Percentiles rank a stretch among this genome's conserved stretches.
Conservation (phyloP, 441 rosid genomes). For the Arabidopsis hybrid region DNA sequence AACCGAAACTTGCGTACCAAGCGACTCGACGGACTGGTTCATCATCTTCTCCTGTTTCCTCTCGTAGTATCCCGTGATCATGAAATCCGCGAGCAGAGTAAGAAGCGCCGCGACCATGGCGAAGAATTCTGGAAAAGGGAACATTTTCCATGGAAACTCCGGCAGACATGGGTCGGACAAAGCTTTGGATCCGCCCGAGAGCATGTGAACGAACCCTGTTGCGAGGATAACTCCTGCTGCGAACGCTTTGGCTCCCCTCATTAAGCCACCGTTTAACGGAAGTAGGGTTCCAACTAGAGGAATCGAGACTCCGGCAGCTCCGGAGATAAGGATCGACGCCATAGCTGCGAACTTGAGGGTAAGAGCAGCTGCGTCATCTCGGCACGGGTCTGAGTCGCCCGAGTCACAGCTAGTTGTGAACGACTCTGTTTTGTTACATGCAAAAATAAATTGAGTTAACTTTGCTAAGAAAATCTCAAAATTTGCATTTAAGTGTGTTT, state of each 20-base stretch:
- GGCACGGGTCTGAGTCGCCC: conserved; percentile 57
- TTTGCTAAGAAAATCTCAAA: neutral
- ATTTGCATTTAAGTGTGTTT: neutral
- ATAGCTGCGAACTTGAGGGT: conserved; percentile 73
- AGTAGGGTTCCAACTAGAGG: conserved; percentile 75
- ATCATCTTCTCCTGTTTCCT: conserved; percentile 63
- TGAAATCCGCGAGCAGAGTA: conserved; percentile 81
- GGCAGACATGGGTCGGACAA: conserved; percentile 75
- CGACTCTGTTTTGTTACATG: conserved; percentile 46
- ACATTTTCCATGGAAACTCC: conserved; percentile 74
- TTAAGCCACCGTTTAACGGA: conserved; percentile 61
- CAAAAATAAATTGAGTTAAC: neutral
- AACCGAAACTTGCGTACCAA: conserved; percentile 44
- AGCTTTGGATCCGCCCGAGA: conserved; percentile 66
- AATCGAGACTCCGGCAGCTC: conserved; percentile 66
- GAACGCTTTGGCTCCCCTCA: conserved; percentile 84
- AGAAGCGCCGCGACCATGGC: conserved; percentile 81
- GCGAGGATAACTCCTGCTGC: conserved; percentile 96
- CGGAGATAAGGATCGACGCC: conserved; percentile 72
- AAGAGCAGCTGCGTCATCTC: conserved; percentile 63
- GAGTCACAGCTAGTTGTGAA: conserved; percentile 49
- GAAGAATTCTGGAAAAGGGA: conserved; percentile 84
- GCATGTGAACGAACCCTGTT: conserved; percentile 94
- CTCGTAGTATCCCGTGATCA: conserved; percentile 88
- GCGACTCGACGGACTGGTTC: conserved; percentile 51